These are phyloP conservation scores for Dictyostelium capitatum DNA, from an alignment of 78 protist genomes.

Conservation along the genomic window DNA sequence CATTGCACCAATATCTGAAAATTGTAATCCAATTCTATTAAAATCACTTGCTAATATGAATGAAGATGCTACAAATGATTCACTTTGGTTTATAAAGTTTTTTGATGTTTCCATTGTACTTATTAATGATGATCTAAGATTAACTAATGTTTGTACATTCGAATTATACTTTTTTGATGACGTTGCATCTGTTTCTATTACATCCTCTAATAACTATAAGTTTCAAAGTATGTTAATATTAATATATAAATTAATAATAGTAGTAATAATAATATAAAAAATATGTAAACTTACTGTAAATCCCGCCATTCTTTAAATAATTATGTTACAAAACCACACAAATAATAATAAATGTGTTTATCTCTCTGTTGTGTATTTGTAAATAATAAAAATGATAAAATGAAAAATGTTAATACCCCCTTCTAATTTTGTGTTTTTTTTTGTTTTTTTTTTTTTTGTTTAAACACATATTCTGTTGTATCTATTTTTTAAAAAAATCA, in stretches of 20 bases:
- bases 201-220: conserved; percentile 46
- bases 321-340: too few relatives aligned
- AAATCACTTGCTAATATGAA: conserved; percentile 60
- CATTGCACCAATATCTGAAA: conserved; percentile 26
- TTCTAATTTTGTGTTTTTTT: too few relatives aligned
- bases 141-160: conserved; percentile 42
- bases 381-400: too few relatives aligned
- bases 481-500: too few relatives aligned
- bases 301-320: not conserved
- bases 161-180: conserved; percentile 50
- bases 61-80: conserved; percentile 71
- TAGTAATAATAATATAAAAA: not conserved
- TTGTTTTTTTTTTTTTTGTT: too few relatives aligned
- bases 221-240: not conserved
- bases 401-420: too few relatives aligned
- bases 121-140: conserved; percentile 43
- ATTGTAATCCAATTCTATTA: conserved; percentile 62
- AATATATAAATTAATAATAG: not conserved
- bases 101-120: conserved; percentile 59
- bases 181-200: conserved; percentile 45
- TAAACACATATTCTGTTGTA: too few relatives aligned
- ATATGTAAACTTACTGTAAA: not conserved
- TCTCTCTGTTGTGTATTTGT: too few relatives aligned
- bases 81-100: conserved; percentile 37
- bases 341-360: too few relatives aligned